A percentile compares a stretch with the other conserved stretches of the same genome.
phyloP scores from a whole-genome alignment of 2,329 filamentous ascomycete species.

The Dothiorella sarmentorum region DNA sequence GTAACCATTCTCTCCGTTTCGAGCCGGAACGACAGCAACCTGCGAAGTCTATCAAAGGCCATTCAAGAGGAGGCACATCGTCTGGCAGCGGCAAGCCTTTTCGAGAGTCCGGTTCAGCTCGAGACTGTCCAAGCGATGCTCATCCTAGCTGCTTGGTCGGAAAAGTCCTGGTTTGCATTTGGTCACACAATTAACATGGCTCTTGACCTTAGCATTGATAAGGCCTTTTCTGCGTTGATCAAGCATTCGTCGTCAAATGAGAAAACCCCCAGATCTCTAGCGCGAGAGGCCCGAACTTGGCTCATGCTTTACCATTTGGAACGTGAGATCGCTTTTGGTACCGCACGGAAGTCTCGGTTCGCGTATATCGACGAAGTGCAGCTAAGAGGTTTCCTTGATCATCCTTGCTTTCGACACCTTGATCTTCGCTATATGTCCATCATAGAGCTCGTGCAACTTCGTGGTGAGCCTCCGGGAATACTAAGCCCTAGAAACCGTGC shows the following conservation, averaged over 20 bases:
- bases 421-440: slow-evolving; percentile 1
- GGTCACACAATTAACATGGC: not conserved
- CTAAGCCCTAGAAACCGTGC: no score
- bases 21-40: not conserved
- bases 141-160: not conserved
- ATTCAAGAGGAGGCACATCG: not conserved
- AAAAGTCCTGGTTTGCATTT: slow-evolving; percentile 4
- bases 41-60: not conserved
- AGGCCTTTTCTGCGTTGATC: no score
- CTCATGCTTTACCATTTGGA: slow-evolving; percentile 3
- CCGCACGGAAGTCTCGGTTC: not conserved
- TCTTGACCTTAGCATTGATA: not conserved
- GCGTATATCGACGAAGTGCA: not conserved
- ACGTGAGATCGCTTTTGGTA: slow-evolving; percentile 5
- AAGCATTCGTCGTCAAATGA: not conserved
- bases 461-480: not conserved
- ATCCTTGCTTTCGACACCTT: not conserved
- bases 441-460: not conserved
- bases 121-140: not conserved
- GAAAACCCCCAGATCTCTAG: not conserved
- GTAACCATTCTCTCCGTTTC: not conserved
- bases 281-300: not conserved
- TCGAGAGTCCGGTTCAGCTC: not conserved
- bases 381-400: not conserved
- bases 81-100: not conserved